Conservation (phyloP, 345 rosid species). For the Melaleuca quinquenervia region DNA sequence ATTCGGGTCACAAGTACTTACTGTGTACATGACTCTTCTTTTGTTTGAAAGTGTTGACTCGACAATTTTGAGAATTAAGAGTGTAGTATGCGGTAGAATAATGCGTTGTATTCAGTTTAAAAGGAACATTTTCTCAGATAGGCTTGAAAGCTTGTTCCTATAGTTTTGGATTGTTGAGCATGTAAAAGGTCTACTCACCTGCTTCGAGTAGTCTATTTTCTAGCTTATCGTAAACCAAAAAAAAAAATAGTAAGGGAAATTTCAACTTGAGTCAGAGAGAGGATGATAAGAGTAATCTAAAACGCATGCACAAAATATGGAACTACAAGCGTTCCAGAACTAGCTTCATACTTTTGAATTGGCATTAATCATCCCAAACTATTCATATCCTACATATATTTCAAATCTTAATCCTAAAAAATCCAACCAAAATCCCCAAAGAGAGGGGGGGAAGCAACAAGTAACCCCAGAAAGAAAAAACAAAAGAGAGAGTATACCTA, state of each 20-base stretch:
- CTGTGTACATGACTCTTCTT: background rate
- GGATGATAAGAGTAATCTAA: background rate
- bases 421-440: background rate
- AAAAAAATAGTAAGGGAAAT: background rate
- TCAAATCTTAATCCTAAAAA: background rate
- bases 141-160: background rate
- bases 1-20: background rate
- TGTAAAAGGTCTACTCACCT: background rate
- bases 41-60: background rate
- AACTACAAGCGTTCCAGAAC: background rate
- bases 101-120: background rate
- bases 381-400: background rate
- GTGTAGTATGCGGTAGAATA: background rate
- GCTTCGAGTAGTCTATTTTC: background rate
- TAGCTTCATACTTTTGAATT: background rate
- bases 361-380: background rate
- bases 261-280: background rate
- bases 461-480: background rate
- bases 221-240: too few species aligned
- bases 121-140: background rate
- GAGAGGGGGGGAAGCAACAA: background rate
- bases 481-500: slow-evolving; percentile 41
- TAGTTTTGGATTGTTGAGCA: background rate
- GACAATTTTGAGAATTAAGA: background rate
- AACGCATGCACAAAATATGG: background rate